Evolutionary conservation across 805 yeast genomes (phyloP).

Genomic region (Metschnikowia santaceciliae): DNA sequence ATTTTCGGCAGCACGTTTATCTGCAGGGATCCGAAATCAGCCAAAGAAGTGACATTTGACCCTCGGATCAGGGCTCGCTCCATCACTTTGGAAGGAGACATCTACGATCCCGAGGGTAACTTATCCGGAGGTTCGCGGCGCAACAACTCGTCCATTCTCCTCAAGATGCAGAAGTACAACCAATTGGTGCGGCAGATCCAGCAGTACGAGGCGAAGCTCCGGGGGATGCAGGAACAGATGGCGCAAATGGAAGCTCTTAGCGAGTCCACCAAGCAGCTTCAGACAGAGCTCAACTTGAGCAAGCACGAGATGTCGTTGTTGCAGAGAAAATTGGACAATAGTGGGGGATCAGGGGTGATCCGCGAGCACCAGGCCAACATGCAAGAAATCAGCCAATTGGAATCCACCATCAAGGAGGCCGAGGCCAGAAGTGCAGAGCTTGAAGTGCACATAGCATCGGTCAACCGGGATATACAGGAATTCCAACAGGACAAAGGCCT

Average conservation of each 20-base stretch:
- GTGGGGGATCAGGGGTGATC: slow-evolving; percentile 54
- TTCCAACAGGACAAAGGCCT: slow-evolving; percentile 75
- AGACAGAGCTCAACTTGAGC: slow-evolving; percentile 53
- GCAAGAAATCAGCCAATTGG: slow-evolving; percentile 43
- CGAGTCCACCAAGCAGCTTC: slow-evolving; percentile 49
- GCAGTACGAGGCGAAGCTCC: slow-evolving; percentile 41
- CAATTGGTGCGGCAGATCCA: slow-evolving; percentile 36
- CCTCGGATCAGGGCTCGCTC: slow-evolving; percentile 76
- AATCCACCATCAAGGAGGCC: slow-evolving; percentile 35
- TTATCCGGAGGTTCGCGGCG: slow-evolving; percentile 91
- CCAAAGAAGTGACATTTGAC: slow-evolving; percentile 83
- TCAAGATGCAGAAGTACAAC: slow-evolving; percentile 65
- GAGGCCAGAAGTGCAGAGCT: slow-evolving; percentile 24
- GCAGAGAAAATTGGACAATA: slow-evolving; percentile 50
- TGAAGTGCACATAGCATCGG: slow-evolving; percentile 43
- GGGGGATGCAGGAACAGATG: slow-evolving; percentile 37
- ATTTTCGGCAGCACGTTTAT: slow-evolving; percentile 89
- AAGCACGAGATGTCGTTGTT: slow-evolving; percentile 57
- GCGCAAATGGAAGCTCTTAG: slow-evolving; percentile 40
- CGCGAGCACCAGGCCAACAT: slow-evolving; percentile 45
- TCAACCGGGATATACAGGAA: slow-evolving; percentile 77
- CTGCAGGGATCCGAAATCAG: slow-evolving; percentile 84
- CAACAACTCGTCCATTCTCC: slow-evolving; percentile 52
- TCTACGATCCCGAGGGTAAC: slow-evolving; percentile 94
- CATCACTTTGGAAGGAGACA: slow-evolving; percentile 89